phyloP scores from a whole-genome alignment of 176 grass and related monocot genomes.

The Saccharum officinarum region DNA sequence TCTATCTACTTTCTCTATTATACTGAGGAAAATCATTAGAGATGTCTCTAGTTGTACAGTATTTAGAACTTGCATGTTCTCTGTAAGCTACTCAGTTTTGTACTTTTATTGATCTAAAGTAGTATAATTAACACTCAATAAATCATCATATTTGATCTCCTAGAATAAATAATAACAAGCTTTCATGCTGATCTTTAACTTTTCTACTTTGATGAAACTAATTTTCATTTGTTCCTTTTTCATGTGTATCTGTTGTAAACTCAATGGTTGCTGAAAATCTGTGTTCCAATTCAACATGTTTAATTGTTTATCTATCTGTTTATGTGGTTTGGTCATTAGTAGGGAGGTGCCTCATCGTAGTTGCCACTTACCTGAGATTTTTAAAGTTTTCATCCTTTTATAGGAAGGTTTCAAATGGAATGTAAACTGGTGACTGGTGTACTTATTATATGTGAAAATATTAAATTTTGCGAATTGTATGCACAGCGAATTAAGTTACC shows the following conservation, averaged over 20 bases:
- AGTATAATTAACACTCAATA: not conserved
- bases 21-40: constrained; percentile 1
- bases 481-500: not conserved
- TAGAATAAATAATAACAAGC: not conserved
- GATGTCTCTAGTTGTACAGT: not conserved
- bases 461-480: not conserved
- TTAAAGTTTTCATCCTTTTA: not conserved
- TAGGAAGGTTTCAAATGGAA: not conserved
- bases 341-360: not conserved
- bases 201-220: not conserved
- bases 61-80: constrained; percentile 10
- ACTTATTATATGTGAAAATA: not conserved
- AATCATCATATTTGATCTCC: not conserved
- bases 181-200: not conserved
- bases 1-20: not conserved
- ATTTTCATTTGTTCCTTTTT: not conserved
- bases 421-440: not conserved
- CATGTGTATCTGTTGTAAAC: not conserved
- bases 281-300: not conserved
- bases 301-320: not conserved
- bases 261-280: constrained; percentile 3
- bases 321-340: not conserved
- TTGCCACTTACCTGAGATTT: constrained; percentile 18
- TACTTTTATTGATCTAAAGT: not conserved
- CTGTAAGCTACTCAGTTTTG: constrained; percentile 9